Conservation (phyloP, 768 basidiomycete genomes). For the Pisolithus albus region DNA sequence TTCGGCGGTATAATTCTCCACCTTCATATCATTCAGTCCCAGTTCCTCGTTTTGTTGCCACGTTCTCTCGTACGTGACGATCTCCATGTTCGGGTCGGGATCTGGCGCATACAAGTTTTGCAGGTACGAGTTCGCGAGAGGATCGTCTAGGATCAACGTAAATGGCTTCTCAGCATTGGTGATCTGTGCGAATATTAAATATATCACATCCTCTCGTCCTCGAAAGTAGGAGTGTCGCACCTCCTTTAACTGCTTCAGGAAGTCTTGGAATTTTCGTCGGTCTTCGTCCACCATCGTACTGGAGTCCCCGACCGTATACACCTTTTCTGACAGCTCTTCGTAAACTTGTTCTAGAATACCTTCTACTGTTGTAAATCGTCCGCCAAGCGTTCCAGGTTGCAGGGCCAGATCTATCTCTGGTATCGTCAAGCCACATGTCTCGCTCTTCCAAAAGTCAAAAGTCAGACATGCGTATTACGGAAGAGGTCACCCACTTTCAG, state of each 20-base stretch:
- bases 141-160: conserved; percentile 92
- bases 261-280: conserved; percentile 59
- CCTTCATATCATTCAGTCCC: conserved; percentile 85
- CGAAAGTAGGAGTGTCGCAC: conserved; percentile 32
- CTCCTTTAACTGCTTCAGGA: conserved; percentile 70
- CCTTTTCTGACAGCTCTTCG: conserved; percentile 88
- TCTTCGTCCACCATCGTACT: conserved; percentile 33
- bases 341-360: conserved; percentile 89
- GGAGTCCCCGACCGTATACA: conserved; percentile 71
- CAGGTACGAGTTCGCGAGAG: conserved; percentile 89
- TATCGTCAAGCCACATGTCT: conserved; percentile 82
- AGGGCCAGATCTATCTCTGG: conserved; percentile 90
- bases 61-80: conserved; percentile 76
- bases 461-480: not conserved
- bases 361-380: conserved; percentile 95
- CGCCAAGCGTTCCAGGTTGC: conserved; percentile 90
- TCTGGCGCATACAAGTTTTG: conserved; percentile 98
- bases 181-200: conserved; percentile 43
- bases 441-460: conserved; percentile 55
- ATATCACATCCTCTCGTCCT: not conserved
- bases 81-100: conserved; percentile 87
- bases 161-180: conserved; percentile 75
- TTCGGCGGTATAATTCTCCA: conserved; percentile 39
- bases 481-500: conserved; percentile 59
- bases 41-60: conserved; percentile 93